Percentiles rank a stretch among this genome's conserved stretches.
These are phyloP conservation scores for Trichophaea hybrida DNA, from an alignment of 2,329 filamentous ascomycete genomes.

Conservation along the genomic window DNA sequence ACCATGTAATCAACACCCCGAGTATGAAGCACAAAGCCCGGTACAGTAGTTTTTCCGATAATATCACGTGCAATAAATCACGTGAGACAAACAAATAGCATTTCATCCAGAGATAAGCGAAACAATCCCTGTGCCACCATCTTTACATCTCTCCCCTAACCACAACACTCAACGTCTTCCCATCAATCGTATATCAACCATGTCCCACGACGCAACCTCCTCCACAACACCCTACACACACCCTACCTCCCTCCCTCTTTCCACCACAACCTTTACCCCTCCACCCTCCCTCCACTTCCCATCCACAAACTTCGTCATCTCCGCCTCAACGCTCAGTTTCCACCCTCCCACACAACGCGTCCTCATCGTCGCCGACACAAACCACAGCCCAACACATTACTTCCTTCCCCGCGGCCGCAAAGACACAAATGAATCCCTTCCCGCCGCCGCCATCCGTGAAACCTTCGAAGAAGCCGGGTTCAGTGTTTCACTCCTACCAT, in stretches of 20 bases:
- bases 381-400: not conserved
- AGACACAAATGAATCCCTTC: slow-evolving; percentile 24
- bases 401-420: slow-evolving; percentile 28
- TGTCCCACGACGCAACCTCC: too few relatives aligned
- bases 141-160: too few relatives aligned
- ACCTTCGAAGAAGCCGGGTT: slow-evolving; percentile 27
- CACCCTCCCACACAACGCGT: slow-evolving; percentile 10
- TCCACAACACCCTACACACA: too few relatives aligned
- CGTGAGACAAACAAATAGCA: too few relatives aligned
- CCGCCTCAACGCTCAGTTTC: slow-evolving; percentile 15
- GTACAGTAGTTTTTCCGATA: too few relatives aligned
- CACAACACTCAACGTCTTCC: too few relatives aligned
- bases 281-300: slow-evolving; percentile 12
- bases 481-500: slow-evolving; percentile 5
- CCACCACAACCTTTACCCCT: slow-evolving; percentile 9
- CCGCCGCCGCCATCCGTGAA: slow-evolving; percentile 26
- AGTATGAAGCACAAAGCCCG: too few relatives aligned
- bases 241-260: not conserved
- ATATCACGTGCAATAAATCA: too few relatives aligned
- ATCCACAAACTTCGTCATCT: slow-evolving; percentile 16
- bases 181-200: too few relatives aligned
- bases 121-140: too few relatives aligned
- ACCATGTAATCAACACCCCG: too few relatives aligned
- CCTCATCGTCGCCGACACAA: slow-evolving; percentile 9
- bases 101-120: too few relatives aligned